Evolutionary conservation across 306 rosid species (phyloP).

Genomic region (Prunus davidiana): DNA sequence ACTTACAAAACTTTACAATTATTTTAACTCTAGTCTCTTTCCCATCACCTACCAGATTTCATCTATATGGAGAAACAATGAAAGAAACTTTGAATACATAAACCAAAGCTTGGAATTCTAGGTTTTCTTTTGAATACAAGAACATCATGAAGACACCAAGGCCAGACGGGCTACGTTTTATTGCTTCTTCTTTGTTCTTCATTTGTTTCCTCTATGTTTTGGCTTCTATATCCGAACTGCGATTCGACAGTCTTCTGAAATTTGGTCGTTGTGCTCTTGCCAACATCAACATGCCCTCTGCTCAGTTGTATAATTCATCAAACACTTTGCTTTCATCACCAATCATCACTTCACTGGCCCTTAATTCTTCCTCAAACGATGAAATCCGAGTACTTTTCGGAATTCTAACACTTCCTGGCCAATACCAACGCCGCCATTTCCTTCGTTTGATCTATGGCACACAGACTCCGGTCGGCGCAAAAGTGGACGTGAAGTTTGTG

Average conservation of each 20-base stretch:
- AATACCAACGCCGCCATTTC: conserved; percentile 86
- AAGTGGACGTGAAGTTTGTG: conserved; percentile 74
- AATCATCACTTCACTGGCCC: background rate
- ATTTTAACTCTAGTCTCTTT: too few species aligned
- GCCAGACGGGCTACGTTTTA: conserved; percentile 40
- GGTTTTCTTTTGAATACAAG: background rate
- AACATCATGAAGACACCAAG: conserved; percentile 30
- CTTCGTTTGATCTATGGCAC: conserved; percentile 85
- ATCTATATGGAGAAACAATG: too few species aligned
- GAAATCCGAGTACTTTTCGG: conserved; percentile 77
- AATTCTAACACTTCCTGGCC: conserved; percentile 86
- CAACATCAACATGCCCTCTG: background rate
- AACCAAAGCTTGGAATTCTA: too few species aligned
- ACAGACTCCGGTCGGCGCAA: conserved; percentile 42
- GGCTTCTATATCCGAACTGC: conserved; percentile 65
- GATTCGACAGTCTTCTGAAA: conserved; percentile 37
- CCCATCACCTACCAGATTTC: too few species aligned
- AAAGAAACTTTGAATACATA: too few species aligned
- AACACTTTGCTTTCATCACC: background rate
- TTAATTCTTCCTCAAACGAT: conserved; percentile 16
- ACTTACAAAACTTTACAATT: too few species aligned
- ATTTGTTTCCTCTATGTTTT: conserved; percentile 62
- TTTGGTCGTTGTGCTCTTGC: conserved; percentile 39
- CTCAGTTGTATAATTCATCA: background rate
- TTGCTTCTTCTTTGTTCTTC: conserved; percentile 43